phyloP scores from a whole-genome alignment of 139 green algal species.

The Coccomyxa sp. region DNA sequence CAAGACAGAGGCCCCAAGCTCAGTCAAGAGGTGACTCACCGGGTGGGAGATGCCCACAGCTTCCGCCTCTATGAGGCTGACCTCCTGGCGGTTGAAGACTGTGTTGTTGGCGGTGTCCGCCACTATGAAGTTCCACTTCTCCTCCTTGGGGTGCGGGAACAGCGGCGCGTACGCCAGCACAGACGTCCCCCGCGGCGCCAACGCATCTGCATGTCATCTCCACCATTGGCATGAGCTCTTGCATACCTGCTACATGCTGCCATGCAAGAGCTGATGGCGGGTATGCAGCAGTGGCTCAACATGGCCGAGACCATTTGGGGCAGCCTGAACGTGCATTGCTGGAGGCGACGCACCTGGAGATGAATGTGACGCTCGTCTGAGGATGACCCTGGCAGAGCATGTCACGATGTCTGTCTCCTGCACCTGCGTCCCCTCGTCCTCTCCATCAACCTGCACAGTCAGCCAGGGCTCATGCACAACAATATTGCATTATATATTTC shows the following conservation, averaged over 20 bases:
- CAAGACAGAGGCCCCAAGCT: too few relatives aligned
- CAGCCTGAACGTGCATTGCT: too few relatives aligned
- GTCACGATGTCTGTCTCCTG: constrained; percentile 65
- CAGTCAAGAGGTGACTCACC: too few relatives aligned
- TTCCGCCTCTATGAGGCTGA: constrained; percentile 65
- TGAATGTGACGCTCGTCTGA: constrained; percentile 59
- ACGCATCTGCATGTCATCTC: constrained; percentile 13
- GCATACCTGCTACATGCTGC: too few relatives aligned
- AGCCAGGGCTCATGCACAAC: too few relatives aligned
- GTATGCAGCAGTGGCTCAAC: too few relatives aligned
- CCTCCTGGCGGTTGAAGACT: background rate
- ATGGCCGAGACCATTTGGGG: too few relatives aligned
- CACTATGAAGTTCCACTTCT: constrained; percentile 75
- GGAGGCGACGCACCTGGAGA: background rate
- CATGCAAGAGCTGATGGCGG: too few relatives aligned
- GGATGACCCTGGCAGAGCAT: constrained; percentile 30
- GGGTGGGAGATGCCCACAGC: constrained; percentile 14
- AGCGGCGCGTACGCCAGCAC: constrained; percentile 66
- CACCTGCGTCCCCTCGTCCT: constrained; percentile 51
- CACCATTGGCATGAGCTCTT: too few relatives aligned
- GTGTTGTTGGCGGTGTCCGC: constrained; percentile 34
- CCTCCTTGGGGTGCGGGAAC: constrained; percentile 53
- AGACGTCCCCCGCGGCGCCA: constrained; percentile 18
- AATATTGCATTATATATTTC: too few relatives aligned
- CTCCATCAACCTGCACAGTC: constrained; percentile 44